Evolutionary conservation across 1,284 basidiomycete species (phyloP), one percentile per base, ranked within the genome.

Genomic region (Gymnopus androsaceus): DNA sequence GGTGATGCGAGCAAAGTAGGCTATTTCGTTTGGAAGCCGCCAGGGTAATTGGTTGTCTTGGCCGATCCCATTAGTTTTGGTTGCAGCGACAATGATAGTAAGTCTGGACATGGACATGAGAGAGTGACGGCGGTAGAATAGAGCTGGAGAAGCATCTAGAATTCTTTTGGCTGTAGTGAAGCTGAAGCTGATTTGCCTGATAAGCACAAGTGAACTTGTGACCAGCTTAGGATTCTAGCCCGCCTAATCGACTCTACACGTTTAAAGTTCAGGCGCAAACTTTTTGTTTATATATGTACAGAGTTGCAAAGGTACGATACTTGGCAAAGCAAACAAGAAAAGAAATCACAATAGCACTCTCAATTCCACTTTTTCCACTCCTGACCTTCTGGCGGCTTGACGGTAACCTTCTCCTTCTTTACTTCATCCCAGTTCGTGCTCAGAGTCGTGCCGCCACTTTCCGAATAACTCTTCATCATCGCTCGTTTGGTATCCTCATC

Each of bases 401-500:
- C 86, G 31, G 84, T 81, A 1, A 90, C 85, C 41, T 68, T 72
- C 28, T 67, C 79, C 74, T 90, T 90, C 60, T 74, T 77, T 7
- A 97, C 93, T 61, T 93, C 91, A 4, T 84, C 83, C 95, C 95
- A 98, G 71, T 97, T 94, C 0, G 95, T 98, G 73, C 91, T 94
- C 42, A 98, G 77, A 0, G 92, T 88, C 7, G 95, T 98, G 3
- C 95, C 94, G 6, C 92, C 92, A 62, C 90, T 93, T 75, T 96
- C 94, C 56, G 82, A 80, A 69, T 92, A 97, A 68, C 92, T 94
- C 81, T 98, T 98, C 85, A 97, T 86, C 94, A 98, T 98, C 0
- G 95, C 95, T 37, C 87, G 82, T 65, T 80, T 84, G 3, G 93
- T 93, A 66, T 97, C 91, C 0, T 93, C 90, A 66, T 96, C 93